phyloP scores from a whole-genome alignment of 805 yeast genomes.

The Limtongozyma cylindracea region DNA sequence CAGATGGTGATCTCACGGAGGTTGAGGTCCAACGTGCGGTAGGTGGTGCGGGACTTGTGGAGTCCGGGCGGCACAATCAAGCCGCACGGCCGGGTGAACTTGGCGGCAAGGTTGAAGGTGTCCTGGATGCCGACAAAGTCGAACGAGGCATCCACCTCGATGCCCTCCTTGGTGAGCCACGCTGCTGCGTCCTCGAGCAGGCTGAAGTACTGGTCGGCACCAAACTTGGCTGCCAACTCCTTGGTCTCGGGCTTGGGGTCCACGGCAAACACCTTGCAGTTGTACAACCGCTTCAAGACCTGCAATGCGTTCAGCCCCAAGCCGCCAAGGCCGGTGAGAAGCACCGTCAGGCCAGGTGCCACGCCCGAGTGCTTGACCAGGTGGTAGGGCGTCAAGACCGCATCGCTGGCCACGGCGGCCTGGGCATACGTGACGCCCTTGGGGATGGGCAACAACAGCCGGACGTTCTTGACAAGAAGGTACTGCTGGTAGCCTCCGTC shows the following conservation, averaged over 20 bases:
- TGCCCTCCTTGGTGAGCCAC: too few relatives aligned
- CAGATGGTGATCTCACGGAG: slow-evolving; percentile 13
- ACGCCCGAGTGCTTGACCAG: slow-evolving; percentile 9
- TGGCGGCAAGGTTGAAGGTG: slow-evolving; percentile 6
- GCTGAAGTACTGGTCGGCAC: slow-evolving; percentile 7
- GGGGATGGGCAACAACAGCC: slow-evolving; percentile 12
- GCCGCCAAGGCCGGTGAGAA: slow-evolving; percentile 16
- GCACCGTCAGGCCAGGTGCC: slow-evolving; percentile 10
- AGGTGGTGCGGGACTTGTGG: slow-evolving; percentile 9
- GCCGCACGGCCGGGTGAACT: slow-evolving; percentile 8
- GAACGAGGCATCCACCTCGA: slow-evolving; percentile 7
- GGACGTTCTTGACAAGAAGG: slow-evolving; percentile 10
- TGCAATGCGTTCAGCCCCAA: slow-evolving; percentile 16
- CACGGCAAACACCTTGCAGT: slow-evolving; percentile 9
- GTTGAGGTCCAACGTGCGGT: slow-evolving; percentile 13
- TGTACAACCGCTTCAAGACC: slow-evolving; percentile 8
- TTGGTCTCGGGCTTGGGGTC: slow-evolving; percentile 9
- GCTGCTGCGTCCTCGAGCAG: too few relatives aligned
- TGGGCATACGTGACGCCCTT: slow-evolving; percentile 11
- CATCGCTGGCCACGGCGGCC: slow-evolving; percentile 16
- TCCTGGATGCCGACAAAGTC: slow-evolving; percentile 13
- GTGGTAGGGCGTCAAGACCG: slow-evolving; percentile 16
- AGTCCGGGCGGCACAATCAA: slow-evolving; percentile 17
- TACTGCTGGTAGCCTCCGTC: slow-evolving; percentile 18
- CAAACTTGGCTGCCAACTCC: slow-evolving; percentile 12